Percentiles rank a stretch among this genome's conserved stretches.
Conservation (phyloP, 2,329 filamentous ascomycete species). For the Ilyonectria mors-panacis region DNA sequence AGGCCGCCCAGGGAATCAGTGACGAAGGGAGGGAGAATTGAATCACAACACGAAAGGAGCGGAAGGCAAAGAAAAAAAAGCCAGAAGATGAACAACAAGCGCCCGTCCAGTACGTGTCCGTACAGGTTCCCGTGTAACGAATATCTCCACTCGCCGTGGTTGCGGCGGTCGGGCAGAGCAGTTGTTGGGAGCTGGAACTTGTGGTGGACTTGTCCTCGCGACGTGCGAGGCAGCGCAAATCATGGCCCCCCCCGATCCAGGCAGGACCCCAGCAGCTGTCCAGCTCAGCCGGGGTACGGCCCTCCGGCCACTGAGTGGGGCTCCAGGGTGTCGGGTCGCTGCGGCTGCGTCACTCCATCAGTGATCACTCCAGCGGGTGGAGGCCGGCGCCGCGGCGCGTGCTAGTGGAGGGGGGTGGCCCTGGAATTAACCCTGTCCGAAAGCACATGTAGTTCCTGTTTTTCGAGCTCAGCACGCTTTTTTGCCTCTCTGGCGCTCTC, state of each 20-base stretch:
- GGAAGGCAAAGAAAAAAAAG: conserved; percentile 3
- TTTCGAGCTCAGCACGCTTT: background rate
- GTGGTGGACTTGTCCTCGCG: background rate
- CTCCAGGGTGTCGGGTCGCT: conserved; percentile 17
- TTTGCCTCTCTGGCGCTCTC: background rate
- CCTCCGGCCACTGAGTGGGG: conserved; percentile 16
- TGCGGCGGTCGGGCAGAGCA: conserved; percentile 18
- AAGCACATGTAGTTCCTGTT: background rate
- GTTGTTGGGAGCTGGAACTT: conserved; percentile 21
- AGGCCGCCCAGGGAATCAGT: background rate
- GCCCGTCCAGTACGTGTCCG: conserved; percentile 34
- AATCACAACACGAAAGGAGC: conserved; percentile 16
- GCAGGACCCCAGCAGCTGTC: conserved; percentile 1
- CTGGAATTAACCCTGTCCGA: background rate
- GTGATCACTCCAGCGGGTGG: background rate
- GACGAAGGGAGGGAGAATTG: conserved; percentile 9
- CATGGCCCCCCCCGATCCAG: conserved; percentile 7
- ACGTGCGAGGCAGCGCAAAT: conserved; percentile 11
- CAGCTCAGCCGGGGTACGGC: conserved; percentile 13
- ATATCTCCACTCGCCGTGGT: conserved; percentile 20
- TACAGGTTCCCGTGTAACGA: conserved; percentile 38
- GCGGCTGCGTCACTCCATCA: conserved; percentile 10
- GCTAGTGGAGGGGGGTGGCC: background rate
- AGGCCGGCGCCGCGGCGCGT: background rate
- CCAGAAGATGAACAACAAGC: background rate